phyloP scores from a whole-genome alignment of 2,329 filamentous ascomycete species.

The Parasarocladium wereldwijsianum region DNA sequence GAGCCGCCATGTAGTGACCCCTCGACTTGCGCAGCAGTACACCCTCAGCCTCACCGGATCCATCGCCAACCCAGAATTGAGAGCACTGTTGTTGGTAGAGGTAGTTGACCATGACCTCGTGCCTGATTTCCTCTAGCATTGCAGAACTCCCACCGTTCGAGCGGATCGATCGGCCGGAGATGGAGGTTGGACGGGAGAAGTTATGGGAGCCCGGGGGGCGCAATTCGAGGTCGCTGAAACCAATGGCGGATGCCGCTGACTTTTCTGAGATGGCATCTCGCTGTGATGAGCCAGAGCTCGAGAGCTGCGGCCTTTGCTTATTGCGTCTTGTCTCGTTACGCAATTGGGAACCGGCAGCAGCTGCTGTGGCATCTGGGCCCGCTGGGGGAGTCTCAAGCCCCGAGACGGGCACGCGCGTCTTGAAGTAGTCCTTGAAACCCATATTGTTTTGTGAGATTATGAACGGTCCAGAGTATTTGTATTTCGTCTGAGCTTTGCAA shows the following conservation, averaged over 20 bases:
- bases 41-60: constrained; percentile 53
- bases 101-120: constrained; percentile 75
- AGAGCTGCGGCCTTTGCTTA: constrained; percentile 6
- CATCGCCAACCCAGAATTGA: constrained; percentile 59
- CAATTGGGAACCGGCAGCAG: too few species aligned
- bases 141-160: constrained; percentile 33
- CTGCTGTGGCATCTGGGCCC: too few species aligned
- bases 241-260: constrained; percentile 11
- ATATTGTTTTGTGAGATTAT: constrained; percentile 26
- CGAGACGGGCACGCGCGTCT: too few species aligned
- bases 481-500: too few species aligned
- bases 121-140: constrained; percentile 58
- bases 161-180: constrained; percentile 29
- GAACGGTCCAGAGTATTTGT: too few species aligned
- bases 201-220: constrained; percentile 32
- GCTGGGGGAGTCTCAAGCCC: too few species aligned
- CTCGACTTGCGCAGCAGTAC: constrained; percentile 54
- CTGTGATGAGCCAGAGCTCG: constrained; percentile 1
- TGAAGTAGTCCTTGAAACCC: constrained; percentile 45
- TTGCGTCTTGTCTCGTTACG: too few species aligned
- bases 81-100: constrained; percentile 68
- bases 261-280: constrained; percentile 20
- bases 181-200: constrained; percentile 36
- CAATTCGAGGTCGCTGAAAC: constrained; percentile 29
- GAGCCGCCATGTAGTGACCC: constrained; percentile 60